Evolutionary conservation across 2,329 filamentous ascomycete genomes (phyloP).

Genomic region (Ophiostoma pallidulum): DNA sequence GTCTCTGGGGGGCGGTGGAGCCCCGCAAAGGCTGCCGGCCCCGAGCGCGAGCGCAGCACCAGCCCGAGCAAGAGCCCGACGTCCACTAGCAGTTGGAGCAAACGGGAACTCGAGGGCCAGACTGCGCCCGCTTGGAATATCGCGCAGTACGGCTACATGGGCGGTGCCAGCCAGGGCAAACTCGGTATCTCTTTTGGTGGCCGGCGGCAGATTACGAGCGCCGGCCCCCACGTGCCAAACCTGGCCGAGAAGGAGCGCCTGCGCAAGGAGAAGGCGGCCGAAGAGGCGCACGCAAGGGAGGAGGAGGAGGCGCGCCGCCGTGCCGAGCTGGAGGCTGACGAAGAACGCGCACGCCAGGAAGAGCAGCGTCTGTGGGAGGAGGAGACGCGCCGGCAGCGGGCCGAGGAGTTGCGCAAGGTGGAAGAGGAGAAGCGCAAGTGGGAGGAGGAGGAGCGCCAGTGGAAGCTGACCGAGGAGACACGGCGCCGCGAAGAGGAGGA

Average conservation of each 20-base stretch:
- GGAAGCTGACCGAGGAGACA: constrained; percentile 62
- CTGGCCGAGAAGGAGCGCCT: constrained; percentile 74
- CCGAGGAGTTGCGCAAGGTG: constrained; percentile 44
- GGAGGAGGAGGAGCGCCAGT: constrained; percentile 57
- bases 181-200: constrained; percentile 88
- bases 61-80: constrained; percentile 45
- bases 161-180: constrained; percentile 90
- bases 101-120: constrained; percentile 64
- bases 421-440: constrained; percentile 56
- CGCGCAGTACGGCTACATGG: constrained; percentile 96
- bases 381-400: constrained; percentile 50
- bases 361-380: constrained; percentile 61
- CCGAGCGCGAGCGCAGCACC: constrained; percentile 43
- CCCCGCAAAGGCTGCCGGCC: constrained; percentile 50
- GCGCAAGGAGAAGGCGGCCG: constrained; percentile 46
- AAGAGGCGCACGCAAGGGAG: constrained; percentile 43
- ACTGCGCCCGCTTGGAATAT: constrained; percentile 97
- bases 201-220: constrained; percentile 82
- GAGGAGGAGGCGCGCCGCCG: constrained; percentile 40
- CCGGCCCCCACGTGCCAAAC: constrained; percentile 68
- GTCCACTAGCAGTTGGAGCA: constrained; percentile 83
- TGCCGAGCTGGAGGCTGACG: constrained; percentile 45
- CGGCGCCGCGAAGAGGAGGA: constrained; percentile 62
- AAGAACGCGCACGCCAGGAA: constrained; percentile 49
- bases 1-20: constrained; percentile 48